These are phyloP conservation scores for Nannochloropsis gaditana DNA, from an alignment of 108 stramenopile genomes.

Conservation along the genomic window DNA sequence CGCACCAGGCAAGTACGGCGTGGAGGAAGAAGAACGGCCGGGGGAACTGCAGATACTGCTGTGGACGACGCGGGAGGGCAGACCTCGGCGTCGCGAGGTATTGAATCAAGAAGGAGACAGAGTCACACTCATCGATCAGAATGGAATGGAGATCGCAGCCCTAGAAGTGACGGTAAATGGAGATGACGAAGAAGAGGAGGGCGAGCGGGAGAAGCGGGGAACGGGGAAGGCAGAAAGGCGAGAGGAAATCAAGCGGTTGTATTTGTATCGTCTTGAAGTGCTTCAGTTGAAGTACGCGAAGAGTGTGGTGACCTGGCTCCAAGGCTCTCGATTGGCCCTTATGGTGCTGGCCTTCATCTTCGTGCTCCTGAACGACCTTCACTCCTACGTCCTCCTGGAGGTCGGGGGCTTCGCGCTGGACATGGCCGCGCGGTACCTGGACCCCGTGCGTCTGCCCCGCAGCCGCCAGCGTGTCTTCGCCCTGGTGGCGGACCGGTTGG, in stretches of 20 bases:
- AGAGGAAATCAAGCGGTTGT: slow-evolving; percentile 1
- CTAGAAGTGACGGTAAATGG: not conserved
- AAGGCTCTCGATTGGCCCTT: not conserved
- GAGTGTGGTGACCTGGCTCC: not conserved
- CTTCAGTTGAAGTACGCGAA: not conserved
- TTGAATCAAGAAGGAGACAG: not conserved
- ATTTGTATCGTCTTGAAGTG: not conserved
- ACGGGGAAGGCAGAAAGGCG: not conserved
- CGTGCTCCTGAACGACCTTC: not conserved
- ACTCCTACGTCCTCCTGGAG: not conserved
- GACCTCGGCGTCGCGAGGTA: not conserved
- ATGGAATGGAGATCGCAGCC: slow-evolving; percentile 5
- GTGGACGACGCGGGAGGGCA: not conserved
- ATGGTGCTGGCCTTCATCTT: not conserved
- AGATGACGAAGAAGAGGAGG: not conserved
- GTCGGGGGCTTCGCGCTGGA: not conserved
- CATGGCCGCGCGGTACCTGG: not conserved
- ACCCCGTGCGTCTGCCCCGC: slow-evolving; percentile 8
- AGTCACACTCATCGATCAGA: not conserved
- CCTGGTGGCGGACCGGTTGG: not conserved
- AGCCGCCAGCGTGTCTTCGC: not conserved
- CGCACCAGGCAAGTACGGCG: not conserved
- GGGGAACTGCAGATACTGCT: slow-evolving; percentile 1
- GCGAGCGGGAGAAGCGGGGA: not conserved
- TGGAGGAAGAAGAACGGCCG: not conserved